These are phyloP conservation scores for Ustilago xerochloae DNA, from an alignment of 1,284 basidiomycete species.

Conservation along the genomic window DNA sequence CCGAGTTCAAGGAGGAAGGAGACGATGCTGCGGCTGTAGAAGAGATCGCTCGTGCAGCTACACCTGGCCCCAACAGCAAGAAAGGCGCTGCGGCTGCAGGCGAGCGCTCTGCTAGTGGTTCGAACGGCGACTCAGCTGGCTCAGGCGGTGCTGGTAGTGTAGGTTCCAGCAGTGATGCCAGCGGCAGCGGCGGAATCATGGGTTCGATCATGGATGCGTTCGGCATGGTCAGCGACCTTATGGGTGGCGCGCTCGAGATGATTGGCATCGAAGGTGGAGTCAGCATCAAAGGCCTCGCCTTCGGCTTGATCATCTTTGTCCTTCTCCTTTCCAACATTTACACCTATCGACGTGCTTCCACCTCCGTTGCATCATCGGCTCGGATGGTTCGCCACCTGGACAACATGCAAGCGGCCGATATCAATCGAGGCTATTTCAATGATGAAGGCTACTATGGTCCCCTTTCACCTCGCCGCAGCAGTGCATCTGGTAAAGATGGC, in stretches of 20 bases:
- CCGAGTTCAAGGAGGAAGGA: conserved; percentile 88
- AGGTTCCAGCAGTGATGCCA: not conserved
- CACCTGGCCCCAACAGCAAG: conserved; percentile 28
- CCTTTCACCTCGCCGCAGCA: conserved; percentile 15
- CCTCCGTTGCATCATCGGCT: not conserved
- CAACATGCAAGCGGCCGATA: conserved; percentile 24
- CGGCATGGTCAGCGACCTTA: conserved; percentile 42
- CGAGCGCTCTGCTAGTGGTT: conserved; percentile 9
- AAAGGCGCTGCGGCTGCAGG: conserved; percentile 25
- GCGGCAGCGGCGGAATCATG: conserved; percentile 11
- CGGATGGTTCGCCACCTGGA: conserved; percentile 16
- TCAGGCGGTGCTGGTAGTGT: conserved; percentile 5
- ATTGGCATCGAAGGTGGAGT: conserved; percentile 23
- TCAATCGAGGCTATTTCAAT: conserved; percentile 41
- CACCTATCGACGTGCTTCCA: conserved; percentile 23
- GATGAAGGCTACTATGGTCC: conserved; percentile 34
- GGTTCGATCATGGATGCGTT: conserved; percentile 25
- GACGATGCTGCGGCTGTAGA: conserved; percentile 71
- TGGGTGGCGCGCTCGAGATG: conserved; percentile 47
- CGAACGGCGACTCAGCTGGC: not conserved
- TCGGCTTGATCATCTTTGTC: conserved; percentile 60
- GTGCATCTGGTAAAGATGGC: not conserved
- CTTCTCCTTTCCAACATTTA: conserved; percentile 68
- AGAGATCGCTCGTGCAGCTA: conserved; percentile 51
- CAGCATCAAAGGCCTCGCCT: conserved; percentile 49